A percentile compares a stretch with the other conserved stretches of the same genome.
Evolutionary conservation across 2,329 filamentous ascomycete species (phyloP).

Genomic region (Diaporthe sp.): DNA sequence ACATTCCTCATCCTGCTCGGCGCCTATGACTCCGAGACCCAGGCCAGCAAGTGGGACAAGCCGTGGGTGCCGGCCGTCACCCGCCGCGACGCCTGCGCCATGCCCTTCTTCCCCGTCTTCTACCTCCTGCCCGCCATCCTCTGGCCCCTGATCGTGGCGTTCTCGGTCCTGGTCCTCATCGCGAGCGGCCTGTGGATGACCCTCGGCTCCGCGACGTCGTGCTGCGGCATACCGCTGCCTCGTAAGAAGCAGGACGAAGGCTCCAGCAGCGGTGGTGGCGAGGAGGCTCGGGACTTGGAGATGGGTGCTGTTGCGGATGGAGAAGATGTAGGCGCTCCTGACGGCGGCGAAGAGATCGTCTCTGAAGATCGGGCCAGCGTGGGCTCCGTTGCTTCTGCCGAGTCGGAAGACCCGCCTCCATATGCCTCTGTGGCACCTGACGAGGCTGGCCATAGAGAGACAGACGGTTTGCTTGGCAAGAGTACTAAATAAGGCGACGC

Average conservation of each 20-base stretch:
- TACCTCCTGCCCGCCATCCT: conserved; percentile 35
- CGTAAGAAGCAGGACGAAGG: neutral
- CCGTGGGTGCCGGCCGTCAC: neutral
- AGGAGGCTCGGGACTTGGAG: neutral
- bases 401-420: neutral
- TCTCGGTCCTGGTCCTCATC: neutral
- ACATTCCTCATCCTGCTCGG: too few species aligned
- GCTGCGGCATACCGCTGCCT: conserved; percentile 4
- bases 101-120: conserved; percentile 36
- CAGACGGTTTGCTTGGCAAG: neutral
- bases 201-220: conserved; percentile 9
- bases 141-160: conserved; percentile 31
- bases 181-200: neutral
- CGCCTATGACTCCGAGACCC: too few species aligned
- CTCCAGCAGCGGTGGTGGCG: too few species aligned
- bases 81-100: neutral
- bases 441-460: neutral
- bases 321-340: conserved; percentile 8
- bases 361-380: neutral
- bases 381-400: neutral
- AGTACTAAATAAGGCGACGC: neutral
- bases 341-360: neutral
- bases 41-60: neutral
- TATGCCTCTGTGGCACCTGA: neutral
- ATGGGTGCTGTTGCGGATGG: conserved; percentile 13